Evolutionary conservation across 1,139 yeast genomes (phyloP), one percentile per base, ranked within the genome.

Genomic region (Hyphopichia wangnamkhiaoensis): DNA sequence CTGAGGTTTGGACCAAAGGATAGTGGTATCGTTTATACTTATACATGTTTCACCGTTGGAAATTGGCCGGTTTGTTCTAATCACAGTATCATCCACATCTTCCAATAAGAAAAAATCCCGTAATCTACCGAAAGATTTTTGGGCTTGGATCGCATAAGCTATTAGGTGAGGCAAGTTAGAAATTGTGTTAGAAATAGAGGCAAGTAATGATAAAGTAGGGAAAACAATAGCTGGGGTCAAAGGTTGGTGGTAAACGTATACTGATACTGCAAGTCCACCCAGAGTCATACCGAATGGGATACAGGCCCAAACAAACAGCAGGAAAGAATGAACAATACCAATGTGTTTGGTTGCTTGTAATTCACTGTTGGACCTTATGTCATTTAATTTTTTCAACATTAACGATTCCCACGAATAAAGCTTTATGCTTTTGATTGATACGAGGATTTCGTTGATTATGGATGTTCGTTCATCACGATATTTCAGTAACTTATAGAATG

Each of bases 331-430:
- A 39, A 72, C 57, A 20, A 68, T 45, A 37, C 79, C 76, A 44
- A 80, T 72, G 37, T 52, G 71, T 34, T 62, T 63, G 49, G 74
- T 53, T 43, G 76, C 76, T 31, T 56, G 59, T 40, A 80, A 56
- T 50, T 80, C 86, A 40, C 71, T 57, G 35, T 71, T 68, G 43
- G 79, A 75, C 59, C 85, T 70, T 18, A 75, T 68, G 37, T 73
- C 71, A 6, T 64, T 50, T 3, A 80, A 55, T 37, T 78, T 74
- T 12, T 69, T 63, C 28, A 80, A 55, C 75, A 83, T 77, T 15
- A 91, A 83, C 14, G 61, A 60, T 54, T 85, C 94, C 89, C 91
- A 84, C 1, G 88, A 82, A 49, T 84, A 84, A 13, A 85, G 64
- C 56, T 85, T 85, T 45, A 85, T 74, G 40, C 84, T 76, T 53